These are phyloP conservation scores for Phytophthora citricola DNA, from an alignment of 352 stramenopile species.

Conservation along the genomic window DNA sequence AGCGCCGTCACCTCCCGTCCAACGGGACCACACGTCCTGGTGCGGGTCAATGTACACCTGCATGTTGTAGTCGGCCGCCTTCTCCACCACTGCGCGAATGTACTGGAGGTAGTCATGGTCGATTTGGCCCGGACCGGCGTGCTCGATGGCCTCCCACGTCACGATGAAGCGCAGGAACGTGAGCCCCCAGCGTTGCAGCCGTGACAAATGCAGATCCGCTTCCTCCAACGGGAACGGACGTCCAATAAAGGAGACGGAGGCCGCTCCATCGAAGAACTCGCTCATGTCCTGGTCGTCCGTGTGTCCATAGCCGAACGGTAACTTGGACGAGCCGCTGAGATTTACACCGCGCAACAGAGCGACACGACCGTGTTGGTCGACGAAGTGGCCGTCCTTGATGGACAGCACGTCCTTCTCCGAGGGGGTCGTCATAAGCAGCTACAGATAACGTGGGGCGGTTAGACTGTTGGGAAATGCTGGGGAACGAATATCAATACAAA, in stretches of 20 bases:
- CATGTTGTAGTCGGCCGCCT: conserved; percentile 66
- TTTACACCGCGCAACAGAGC: conserved; percentile 70
- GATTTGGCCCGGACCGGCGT: conserved; percentile 80
- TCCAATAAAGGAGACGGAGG: conserved; percentile 64
- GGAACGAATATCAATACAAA: background rate
- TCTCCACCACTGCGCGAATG: conserved; percentile 66
- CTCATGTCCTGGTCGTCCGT: conserved; percentile 31
- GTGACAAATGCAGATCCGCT: conserved; percentile 72
- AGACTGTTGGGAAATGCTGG: background rate
- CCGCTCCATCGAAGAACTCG: conserved; percentile 55
- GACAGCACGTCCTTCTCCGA: conserved; percentile 38
- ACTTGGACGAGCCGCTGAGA: conserved; percentile 71
- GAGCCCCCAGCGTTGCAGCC: conserved; percentile 79
- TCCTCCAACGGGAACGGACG: conserved; percentile 86
- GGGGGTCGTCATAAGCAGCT: conserved; percentile 4
- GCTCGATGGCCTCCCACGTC: conserved; percentile 92
- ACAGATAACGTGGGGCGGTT: background rate
- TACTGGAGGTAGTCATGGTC: conserved; percentile 86
- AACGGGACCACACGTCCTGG: conserved; percentile 92
- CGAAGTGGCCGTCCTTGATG: conserved; percentile 60
- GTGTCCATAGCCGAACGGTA: conserved; percentile 48
- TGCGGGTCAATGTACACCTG: conserved; percentile 90
- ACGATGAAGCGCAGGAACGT: conserved; percentile 85
- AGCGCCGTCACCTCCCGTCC: conserved; percentile 87
- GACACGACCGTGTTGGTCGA: conserved; percentile 53